phyloP scores from a whole-genome alignment of 2,329 filamentous ascomycete species.

The Ophiosphaerella narmari region DNA sequence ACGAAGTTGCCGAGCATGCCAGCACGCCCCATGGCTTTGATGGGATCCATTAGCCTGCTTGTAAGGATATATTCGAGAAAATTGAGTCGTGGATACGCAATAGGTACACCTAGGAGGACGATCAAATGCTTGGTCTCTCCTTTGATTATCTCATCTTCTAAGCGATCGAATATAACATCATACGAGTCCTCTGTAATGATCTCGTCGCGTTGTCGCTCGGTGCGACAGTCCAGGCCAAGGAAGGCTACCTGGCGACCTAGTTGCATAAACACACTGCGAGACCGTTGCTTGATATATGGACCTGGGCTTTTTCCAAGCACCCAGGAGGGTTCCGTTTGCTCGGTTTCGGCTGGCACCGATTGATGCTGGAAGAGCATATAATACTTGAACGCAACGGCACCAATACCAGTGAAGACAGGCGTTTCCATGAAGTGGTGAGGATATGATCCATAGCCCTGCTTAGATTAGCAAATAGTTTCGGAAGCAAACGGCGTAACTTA shows the following conservation, averaged over 20 bases:
- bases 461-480: slow-evolving; percentile 59
- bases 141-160: slow-evolving; percentile 77
- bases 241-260: slow-evolving; percentile 80
- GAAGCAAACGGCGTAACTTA: slow-evolving; percentile 24
- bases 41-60: slow-evolving; percentile 81
- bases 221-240: slow-evolving; percentile 87
- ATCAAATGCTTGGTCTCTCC: slow-evolving; percentile 89
- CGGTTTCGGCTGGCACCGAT: slow-evolving; percentile 78
- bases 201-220: slow-evolving; percentile 82
- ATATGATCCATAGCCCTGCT: slow-evolving; percentile 86
- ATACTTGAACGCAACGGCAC: slow-evolving; percentile 94
- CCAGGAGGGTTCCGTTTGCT: slow-evolving; percentile 88
- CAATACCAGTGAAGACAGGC: slow-evolving; percentile 86
- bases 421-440: slow-evolving; percentile 89
- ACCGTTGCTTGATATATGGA: slow-evolving; percentile 86
- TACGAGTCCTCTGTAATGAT: slow-evolving; percentile 81
- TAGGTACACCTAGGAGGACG: slow-evolving; percentile 77
- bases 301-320: slow-evolving; percentile 77
- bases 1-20: slow-evolving; percentile 79
- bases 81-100: slow-evolving; percentile 53
- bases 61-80: slow-evolving; percentile 74
- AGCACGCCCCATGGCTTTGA: slow-evolving; percentile 84
- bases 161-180: slow-evolving; percentile 83
- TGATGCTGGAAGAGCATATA: slow-evolving; percentile 99
- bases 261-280: slow-evolving; percentile 83